Conservation (phyloP, 805 yeast species). For the Candida arabinofermentans region DNA sequence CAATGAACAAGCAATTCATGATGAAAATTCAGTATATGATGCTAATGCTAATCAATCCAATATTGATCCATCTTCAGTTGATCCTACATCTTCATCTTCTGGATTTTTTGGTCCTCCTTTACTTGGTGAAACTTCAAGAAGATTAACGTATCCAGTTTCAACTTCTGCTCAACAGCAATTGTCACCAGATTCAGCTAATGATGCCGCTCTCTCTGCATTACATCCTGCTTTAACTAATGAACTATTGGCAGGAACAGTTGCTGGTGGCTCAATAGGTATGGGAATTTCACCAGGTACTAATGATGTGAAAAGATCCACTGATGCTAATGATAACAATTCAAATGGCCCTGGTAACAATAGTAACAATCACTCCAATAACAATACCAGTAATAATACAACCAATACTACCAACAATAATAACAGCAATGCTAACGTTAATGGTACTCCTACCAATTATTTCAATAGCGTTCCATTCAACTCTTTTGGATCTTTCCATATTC, state of each 20-base stretch:
- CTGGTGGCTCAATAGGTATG: slow-evolving; percentile 28
- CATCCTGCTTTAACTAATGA: slow-evolving; percentile 26
- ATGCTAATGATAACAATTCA: background rate
- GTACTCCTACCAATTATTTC: background rate
- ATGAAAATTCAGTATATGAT: slow-evolving; percentile 1
- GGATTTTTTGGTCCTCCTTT: slow-evolving; percentile 23
- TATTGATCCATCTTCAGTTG: slow-evolving; percentile 2
- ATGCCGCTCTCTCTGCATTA: slow-evolving; percentile 18
- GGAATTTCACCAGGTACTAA: slow-evolving; percentile 14
- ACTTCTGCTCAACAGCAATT: slow-evolving; percentile 10
- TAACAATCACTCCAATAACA: too few species aligned
- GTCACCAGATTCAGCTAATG: slow-evolving; percentile 3
- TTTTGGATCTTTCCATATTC: slow-evolving; percentile 4
- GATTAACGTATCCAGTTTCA: slow-evolving; percentile 29
- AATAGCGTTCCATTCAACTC: background rate
- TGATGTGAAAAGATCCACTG: too few species aligned
- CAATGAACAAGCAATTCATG: slow-evolving; percentile 5
- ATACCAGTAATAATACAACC: too few species aligned
- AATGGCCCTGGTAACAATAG: too few species aligned
- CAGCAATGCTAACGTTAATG: background rate
- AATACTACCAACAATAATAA: background rate
- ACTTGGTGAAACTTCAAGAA: slow-evolving; percentile 39
- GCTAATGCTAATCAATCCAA: too few species aligned
- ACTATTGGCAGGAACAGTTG: slow-evolving; percentile 23
- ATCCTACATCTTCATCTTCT: slow-evolving; percentile 7